These are phyloP conservation scores for Aaosphaeria arxii DNA, from an alignment of 2,329 filamentous ascomycete species.

Conservation along the genomic window DNA sequence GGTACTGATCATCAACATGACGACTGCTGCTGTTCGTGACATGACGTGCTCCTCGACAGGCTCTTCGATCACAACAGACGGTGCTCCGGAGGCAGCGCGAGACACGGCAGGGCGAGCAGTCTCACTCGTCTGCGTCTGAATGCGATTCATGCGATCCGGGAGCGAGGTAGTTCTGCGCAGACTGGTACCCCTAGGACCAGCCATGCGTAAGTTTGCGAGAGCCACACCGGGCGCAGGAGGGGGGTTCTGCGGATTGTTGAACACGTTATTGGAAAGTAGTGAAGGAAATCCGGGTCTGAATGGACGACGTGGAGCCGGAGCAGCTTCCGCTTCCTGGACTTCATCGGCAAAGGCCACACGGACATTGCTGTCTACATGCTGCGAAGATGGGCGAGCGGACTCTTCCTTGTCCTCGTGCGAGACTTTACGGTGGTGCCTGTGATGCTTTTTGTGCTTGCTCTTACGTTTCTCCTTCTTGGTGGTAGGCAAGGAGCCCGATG, in stretches of 20 bases:
- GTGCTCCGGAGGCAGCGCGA: constrained; percentile 10
- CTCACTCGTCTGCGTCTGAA: constrained; percentile 13
- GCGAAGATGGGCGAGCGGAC: background rate
- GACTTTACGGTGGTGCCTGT: constrained; percentile 17
- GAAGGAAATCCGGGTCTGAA: constrained; percentile 58
- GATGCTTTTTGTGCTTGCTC: constrained; percentile 44
- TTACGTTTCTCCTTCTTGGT: constrained; percentile 40
- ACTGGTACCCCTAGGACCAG: constrained; percentile 19
- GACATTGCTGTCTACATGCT: constrained; percentile 9
- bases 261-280: constrained; percentile 69
- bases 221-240: constrained; percentile 27
- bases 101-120: constrained; percentile 14
- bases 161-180: constrained; percentile 35
- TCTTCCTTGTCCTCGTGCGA: constrained; percentile 15
- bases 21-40: constrained; percentile 56
- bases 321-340: constrained; percentile 17
- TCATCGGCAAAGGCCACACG: constrained; percentile 43
- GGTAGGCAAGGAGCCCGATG: constrained; percentile 29
- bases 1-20: constrained; percentile 54
- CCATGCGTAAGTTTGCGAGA: constrained; percentile 28
- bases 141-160: constrained; percentile 33
- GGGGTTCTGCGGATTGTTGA: constrained; percentile 45
- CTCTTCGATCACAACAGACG: constrained; percentile 15
- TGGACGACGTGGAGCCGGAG: constrained; percentile 51
- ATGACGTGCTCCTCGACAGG: constrained; percentile 39